Percentiles rank a stretch among this genome's conserved stretches.
Conservation (phyloP, 2,329 filamentous ascomycete species). For the Pseudogymnoascus sp. region DNA sequence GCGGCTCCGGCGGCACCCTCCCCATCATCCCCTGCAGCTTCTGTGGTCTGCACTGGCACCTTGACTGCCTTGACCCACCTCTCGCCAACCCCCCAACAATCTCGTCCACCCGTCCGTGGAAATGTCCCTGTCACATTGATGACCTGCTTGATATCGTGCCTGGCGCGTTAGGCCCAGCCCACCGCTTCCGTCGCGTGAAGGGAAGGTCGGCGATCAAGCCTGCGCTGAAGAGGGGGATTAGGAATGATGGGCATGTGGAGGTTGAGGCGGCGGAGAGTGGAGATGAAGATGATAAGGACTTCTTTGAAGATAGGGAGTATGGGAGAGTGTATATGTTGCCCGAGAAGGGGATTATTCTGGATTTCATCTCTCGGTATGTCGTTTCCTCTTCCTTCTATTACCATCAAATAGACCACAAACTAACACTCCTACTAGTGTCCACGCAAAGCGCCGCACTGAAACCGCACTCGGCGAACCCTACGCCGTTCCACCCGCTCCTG, state of each 20-base stretch:
- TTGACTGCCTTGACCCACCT: conserved; percentile 85
- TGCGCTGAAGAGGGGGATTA: conserved; percentile 53
- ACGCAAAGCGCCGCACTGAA: conserved; percentile 12
- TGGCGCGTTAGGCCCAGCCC: conserved; percentile 48
- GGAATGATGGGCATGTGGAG: conserved; percentile 66
- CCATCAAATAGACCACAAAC: conserved; percentile 2
- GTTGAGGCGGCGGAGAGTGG: conserved; percentile 54
- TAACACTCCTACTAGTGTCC: conserved; percentile 17
- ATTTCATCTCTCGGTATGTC: conserved; percentile 62
- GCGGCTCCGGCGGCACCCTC: conserved; percentile 46
- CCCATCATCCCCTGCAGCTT: conserved; percentile 81
- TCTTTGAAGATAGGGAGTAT: conserved; percentile 52
- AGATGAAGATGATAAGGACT: conserved; percentile 40
- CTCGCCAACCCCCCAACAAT: conserved; percentile 65
- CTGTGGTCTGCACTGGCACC: conserved; percentile 78
- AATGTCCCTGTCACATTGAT: conserved; percentile 80
- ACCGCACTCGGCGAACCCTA: neutral
- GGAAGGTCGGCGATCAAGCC: conserved; percentile 45
- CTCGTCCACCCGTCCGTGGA: conserved; percentile 62
- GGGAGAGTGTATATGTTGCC: conserved; percentile 60
- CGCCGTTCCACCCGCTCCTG: neutral
- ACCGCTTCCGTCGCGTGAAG: conserved; percentile 56
- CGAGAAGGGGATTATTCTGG: conserved; percentile 57
- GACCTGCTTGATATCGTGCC: conserved; percentile 60
- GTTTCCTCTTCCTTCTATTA: neutral